phyloP scores from a whole-genome alignment of 179 eudicot genomes.

The Silene coronaria region DNA sequence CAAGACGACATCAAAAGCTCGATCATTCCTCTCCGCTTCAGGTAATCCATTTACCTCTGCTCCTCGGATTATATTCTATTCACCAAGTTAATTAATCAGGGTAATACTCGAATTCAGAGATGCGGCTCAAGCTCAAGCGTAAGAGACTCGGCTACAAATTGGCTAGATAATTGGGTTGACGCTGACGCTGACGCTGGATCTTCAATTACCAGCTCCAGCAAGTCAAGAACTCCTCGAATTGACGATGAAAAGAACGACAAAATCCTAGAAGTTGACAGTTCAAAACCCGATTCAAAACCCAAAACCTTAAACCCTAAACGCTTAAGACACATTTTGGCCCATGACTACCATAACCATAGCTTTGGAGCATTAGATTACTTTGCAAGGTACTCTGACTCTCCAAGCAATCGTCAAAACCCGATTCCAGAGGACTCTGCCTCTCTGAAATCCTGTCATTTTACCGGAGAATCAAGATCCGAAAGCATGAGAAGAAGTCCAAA shows the following conservation, averaged over 20 bases:
- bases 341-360: slow-evolving; percentile 38
- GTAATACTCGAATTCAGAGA: slow-evolving; percentile 32
- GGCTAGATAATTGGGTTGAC: slow-evolving; percentile 71
- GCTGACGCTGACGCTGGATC: slow-evolving; percentile 53
- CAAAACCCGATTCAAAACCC: slow-evolving; percentile 47
- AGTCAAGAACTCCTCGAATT: slow-evolving; percentile 17
- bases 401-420: slow-evolving; percentile 22
- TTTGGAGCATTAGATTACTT: slow-evolving; percentile 33
- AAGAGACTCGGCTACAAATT: slow-evolving; percentile 34
- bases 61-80: too few relatives aligned
- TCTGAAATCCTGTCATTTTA: slow-evolving; percentile 41
- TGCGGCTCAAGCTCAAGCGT: slow-evolving; percentile 33
- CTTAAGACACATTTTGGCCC: slow-evolving; percentile 27
- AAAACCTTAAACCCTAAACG: slow-evolving; percentile 25
- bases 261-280: slow-evolving; percentile 64
- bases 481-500: slow-evolving; percentile 40
- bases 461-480: slow-evolving; percentile 42
- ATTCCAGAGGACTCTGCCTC: slow-evolving; percentile 47
- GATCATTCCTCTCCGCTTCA: slow-evolving; percentile 35
- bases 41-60: slow-evolving; percentile 31
- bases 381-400: too few relatives aligned
- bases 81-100: background rate
- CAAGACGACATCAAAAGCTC: slow-evolving; percentile 26
- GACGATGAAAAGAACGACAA: slow-evolving; percentile 59
- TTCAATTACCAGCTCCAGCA: slow-evolving; percentile 33